phyloP scores from a whole-genome alignment of 2,329 filamentous ascomycete genomes.

The Chrysosporium keratinophilum region DNA sequence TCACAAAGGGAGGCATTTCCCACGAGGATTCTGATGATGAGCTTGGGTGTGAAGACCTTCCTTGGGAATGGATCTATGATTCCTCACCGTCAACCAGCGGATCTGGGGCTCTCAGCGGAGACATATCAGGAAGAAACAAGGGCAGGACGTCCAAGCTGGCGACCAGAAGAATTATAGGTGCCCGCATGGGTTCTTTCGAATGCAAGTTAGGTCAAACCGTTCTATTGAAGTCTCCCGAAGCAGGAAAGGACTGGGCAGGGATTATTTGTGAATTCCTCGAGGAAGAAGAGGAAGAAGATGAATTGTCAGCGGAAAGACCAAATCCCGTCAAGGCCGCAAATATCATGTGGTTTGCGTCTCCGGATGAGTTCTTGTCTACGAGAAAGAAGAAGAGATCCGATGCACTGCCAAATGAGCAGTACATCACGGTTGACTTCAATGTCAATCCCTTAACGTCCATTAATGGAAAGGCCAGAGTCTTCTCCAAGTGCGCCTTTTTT shows the following conservation, averaged over 20 bases:
- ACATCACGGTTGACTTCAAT: conserved; percentile 80
- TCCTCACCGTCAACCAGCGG: conserved; percentile 15
- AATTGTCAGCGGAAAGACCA: conserved; percentile 52
- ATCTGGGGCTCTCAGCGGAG: conserved; percentile 7
- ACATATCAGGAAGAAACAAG: conserved; percentile 8
- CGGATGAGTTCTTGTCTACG: conserved; percentile 77
- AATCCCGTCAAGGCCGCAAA: conserved; percentile 57
- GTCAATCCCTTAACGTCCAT: conserved; percentile 78
- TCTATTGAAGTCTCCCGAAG: conserved; percentile 75
- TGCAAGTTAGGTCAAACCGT: conserved; percentile 75
- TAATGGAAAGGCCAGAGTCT: conserved; percentile 73
- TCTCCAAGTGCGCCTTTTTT: conserved; percentile 61
- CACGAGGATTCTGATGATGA: conserved; percentile 85
- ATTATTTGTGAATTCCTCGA: conserved; percentile 75
- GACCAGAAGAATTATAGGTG: conserved; percentile 58
- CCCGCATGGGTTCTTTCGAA: conserved; percentile 68
- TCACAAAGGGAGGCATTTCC: conserved; percentile 52
- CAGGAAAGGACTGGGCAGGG: conserved; percentile 83
- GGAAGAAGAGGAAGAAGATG: conserved; percentile 53
- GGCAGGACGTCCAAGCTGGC: conserved; percentile 15
- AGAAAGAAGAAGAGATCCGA: conserved; percentile 73
- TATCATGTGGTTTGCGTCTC: conserved; percentile 87
- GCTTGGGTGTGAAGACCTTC: conserved; percentile 58
- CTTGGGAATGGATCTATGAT: conserved; percentile 71
- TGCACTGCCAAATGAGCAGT: conserved; percentile 77